These are phyloP conservation scores for Lathyrus aphaca DNA, from an alignment of 306 rosid species.

Conservation along the genomic window DNA sequence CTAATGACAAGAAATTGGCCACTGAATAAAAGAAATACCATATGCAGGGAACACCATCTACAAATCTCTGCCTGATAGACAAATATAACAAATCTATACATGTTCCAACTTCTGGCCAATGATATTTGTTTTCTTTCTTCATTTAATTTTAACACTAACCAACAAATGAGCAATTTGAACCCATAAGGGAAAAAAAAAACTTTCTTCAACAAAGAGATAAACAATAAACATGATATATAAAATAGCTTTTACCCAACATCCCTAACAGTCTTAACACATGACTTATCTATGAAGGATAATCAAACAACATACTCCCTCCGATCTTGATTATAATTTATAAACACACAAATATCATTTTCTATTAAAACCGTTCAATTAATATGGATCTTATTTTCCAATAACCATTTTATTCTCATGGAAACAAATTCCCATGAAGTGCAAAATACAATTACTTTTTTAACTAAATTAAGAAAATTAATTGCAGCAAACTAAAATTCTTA, in stretches of 20 bases:
- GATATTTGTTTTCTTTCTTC: conserved; percentile 5
- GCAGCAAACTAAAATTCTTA: neutral
- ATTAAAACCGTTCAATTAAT: neutral
- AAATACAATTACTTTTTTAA: neutral
- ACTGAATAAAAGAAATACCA: conserved; percentile 7
- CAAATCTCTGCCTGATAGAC: conserved; percentile 20
- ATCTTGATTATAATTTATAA: neutral
- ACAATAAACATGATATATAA: neutral
- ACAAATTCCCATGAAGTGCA: neutral
- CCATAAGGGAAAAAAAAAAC: neutral
- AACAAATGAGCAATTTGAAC: conserved; percentile 28
- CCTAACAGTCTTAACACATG: conserved; percentile 12
- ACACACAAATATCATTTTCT: neutral
- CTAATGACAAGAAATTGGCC: conserved; percentile 8
- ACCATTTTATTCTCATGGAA: neutral
- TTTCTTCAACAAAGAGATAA: conserved; percentile 7
- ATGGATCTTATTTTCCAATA: conserved; percentile 1
- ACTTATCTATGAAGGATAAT: conserved; percentile 1
- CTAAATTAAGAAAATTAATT: neutral
- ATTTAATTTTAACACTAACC: neutral
- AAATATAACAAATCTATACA: neutral
- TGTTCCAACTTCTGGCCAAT: conserved; percentile 13
- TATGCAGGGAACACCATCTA: conserved; percentile 22
- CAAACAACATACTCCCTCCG: neutral
- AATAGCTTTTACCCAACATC: neutral